phyloP scores from a whole-genome alignment of 2,329 filamentous ascomycete genomes.

The Cladophialophora exuberans region DNA sequence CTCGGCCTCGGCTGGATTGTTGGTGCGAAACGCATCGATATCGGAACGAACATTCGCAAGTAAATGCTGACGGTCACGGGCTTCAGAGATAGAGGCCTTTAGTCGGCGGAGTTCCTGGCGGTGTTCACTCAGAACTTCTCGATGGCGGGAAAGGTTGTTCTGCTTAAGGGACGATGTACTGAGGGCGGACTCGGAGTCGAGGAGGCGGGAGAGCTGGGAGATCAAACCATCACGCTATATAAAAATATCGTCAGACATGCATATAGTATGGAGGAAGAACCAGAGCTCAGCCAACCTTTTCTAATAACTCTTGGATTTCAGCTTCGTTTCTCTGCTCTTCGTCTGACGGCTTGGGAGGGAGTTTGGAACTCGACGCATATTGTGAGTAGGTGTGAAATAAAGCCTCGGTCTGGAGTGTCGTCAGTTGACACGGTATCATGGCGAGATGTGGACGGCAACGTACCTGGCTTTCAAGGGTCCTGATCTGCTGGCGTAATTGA shows the following conservation, averaged over 20 bases:
- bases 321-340: conserved; percentile 80
- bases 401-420: conserved; percentile 70
- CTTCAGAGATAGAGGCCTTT: conserved; percentile 71
- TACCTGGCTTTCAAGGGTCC: conserved; percentile 88
- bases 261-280: background rate
- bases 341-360: conserved; percentile 80
- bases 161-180: conserved; percentile 94
- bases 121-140: conserved; percentile 87
- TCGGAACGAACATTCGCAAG: conserved; percentile 89
- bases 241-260: background rate
- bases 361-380: conserved; percentile 77
- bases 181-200: conserved; percentile 87
- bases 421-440: conserved; percentile 22
- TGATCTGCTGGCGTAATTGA: conserved; percentile 89
- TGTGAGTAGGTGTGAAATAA: conserved; percentile 77
- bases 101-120: conserved; percentile 78
- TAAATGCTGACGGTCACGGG: conserved; percentile 85
- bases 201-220: conserved; percentile 79
- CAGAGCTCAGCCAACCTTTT: conserved; percentile 62
- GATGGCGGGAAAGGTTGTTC: conserved; percentile 89
- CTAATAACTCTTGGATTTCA: conserved; percentile 81
- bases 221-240: conserved; percentile 78
- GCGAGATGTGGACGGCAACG: background rate
- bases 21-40: conserved; percentile 83
- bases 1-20: conserved; percentile 80